Evolutionary conservation across 495 filamentous ascomycete species (phyloP), one percentile per base, ranked within the genome.

Genomic region (Penicillium flavigenum): DNA sequence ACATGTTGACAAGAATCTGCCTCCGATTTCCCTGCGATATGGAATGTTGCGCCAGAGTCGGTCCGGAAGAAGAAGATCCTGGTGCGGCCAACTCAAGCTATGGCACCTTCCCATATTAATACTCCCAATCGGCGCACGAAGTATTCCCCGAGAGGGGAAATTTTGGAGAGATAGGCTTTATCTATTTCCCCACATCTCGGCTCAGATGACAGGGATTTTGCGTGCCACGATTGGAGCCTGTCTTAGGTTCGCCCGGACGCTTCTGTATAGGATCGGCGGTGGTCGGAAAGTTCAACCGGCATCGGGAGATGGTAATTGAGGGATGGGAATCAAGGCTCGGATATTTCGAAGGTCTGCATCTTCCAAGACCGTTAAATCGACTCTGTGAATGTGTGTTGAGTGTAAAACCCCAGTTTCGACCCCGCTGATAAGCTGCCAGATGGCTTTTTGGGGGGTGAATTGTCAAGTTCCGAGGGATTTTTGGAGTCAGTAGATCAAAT

Each of bases 121-220:
- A 19, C 41, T 47, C 12, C 44, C 47, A 34, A 14, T 41, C 19
- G n/a, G 34, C 47, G 17, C 0, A 42, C 0, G 26, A 46, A 54
- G 7, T 26, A 34, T 3, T 48, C 36, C 32, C 44, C 36, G 24
- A 22, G 43, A 47, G 38, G 45, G 42, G 59, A 52, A 46, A 34
- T 9, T 50, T 34, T 34, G 31, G 31, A 34, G 10, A 56, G 43
- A 27, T 38, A 49, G 52, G 10, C 27, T 53, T 27, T 70, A 75
- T 71, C 69, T 68, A 59, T 39, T 72, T 73, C 71, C 72, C 72
- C 66, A 65, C 69, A 71, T 73, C 67, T 54, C 57, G 66, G 54
- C 48, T 19, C 46, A 59, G 59, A 47, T 39, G 43, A 12, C 31
- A 47, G 42, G 43, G 32, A 16, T 47, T 34, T 32, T 12, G 53